A percentile compares a stretch with the other conserved stretches of the same genome.
phyloP scores from a whole-genome alignment of 2,329 filamentous ascomycete genomes.

The Rutstroemia sp. region DNA sequence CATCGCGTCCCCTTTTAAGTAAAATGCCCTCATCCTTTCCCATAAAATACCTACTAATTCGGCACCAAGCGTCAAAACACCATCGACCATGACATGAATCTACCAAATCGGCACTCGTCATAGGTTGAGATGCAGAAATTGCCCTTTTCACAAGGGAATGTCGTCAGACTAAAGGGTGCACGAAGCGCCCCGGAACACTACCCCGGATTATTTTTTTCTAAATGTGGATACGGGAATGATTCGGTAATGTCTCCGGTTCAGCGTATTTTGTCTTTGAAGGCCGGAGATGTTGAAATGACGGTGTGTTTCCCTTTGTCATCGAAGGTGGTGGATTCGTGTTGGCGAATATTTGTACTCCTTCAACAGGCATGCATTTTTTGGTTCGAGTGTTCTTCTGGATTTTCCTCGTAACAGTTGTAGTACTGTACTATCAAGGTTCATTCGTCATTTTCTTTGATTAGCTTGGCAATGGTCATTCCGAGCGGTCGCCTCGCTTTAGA shows the following conservation, averaged over 20 bases:
- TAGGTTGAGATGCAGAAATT: not conserved
- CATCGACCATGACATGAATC: not conserved
- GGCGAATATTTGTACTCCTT: not conserved
- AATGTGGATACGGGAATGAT: not conserved
- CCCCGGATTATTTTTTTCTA: not conserved
- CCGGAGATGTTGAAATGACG: slow-evolving; percentile 3
- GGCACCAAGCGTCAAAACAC: not conserved
- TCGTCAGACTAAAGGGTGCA: not conserved
- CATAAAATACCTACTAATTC: not conserved
- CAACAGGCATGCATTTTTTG: not conserved
- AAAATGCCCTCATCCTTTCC: not conserved
- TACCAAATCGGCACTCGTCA: not conserved
- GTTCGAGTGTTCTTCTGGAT: not conserved
- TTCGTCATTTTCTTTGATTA: not conserved
- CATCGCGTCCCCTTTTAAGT: not conserved
- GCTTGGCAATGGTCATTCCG: not conserved
- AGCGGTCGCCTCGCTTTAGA: slow-evolving; percentile 8
- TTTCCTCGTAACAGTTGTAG: not conserved
- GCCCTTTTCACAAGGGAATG: not conserved
- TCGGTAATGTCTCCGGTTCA: not conserved
- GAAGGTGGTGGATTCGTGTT: not conserved
- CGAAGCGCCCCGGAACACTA: not conserved
- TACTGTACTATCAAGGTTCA: not conserved
- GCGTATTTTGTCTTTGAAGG: not conserved
- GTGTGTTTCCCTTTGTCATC: slow-evolving; percentile 3